Evolutionary conservation across 2,329 filamentous ascomycete genomes (phyloP).

Genomic region (Fusarium torulosum): DNA sequence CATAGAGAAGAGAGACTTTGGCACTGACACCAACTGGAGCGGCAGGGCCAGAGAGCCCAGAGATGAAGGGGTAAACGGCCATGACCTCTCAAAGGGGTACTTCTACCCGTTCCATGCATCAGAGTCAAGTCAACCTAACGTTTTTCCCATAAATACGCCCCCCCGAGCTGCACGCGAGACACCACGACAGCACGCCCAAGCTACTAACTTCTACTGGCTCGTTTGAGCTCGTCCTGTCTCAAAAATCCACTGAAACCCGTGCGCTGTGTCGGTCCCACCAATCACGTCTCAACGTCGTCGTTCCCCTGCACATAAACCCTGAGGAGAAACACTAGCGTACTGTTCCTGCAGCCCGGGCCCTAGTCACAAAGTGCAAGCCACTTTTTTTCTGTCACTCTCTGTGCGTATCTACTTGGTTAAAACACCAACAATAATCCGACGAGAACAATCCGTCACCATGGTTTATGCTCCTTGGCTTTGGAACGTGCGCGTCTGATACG

Average conservation of each 20-base stretch:
- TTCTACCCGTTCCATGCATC: conserved; percentile 22
- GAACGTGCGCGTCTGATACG: not conserved
- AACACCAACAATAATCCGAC: conserved; percentile 9
- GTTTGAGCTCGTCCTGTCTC: conserved; percentile 26
- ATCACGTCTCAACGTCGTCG: conserved; percentile 7
- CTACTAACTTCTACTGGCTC: conserved; percentile 29
- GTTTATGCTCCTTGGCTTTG: conserved; percentile 16
- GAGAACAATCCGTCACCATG: conserved; percentile 15
- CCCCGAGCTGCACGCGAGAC: too few species aligned
- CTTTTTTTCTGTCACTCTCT: conserved; percentile 3
- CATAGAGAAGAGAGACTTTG: conserved; percentile 1
- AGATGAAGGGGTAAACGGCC: conserved; percentile 40
- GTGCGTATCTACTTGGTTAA: not conserved
- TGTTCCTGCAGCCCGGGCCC: conserved; percentile 49
- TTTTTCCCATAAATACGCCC: conserved; percentile 20
- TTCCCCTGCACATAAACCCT: conserved; percentile 35
- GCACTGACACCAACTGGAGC: not conserved
- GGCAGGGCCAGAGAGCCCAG: not conserved
- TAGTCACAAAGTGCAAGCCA: conserved; percentile 31
- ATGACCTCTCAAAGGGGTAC: conserved; percentile 25
- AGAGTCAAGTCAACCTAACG: conserved; percentile 5
- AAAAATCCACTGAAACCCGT: conserved; percentile 27
- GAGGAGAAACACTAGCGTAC: conserved; percentile 53
- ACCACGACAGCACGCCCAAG: not conserved
- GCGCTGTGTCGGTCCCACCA: conserved; percentile 29